Evolutionary conservation across 805 yeast species (phyloP), one percentile per base, ranked within the genome.

Genomic region (Suhomyces vadensis): DNA sequence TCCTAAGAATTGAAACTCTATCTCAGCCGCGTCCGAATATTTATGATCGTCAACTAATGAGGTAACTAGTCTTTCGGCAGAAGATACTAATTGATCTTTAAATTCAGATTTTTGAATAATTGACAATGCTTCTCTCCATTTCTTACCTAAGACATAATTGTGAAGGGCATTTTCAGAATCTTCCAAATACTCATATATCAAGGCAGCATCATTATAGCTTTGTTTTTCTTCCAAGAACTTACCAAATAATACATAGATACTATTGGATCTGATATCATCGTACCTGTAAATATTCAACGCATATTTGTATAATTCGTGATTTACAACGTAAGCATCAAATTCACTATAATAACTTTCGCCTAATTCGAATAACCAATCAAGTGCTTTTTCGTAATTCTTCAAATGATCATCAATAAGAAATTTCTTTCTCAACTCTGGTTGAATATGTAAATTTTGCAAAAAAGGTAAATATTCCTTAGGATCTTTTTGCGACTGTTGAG

Each of bases 401-500:
- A 94, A 75, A 58, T 82, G 74, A 39, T 87, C 85, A 60, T 94
- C 98, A 53, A 94, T 86, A 58, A 81, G 63, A 58, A 87, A 91
- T 57, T 78, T 76, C 52, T 83, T 80, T 48, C 96, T 79, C 43
- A 81, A 63, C 5, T 79, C 83, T 0, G 78, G 68, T 62, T 85
- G 87, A 31, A 78, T 79, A 52, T 87, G 85, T 42, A 94, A 71
- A 38, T 82, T 76, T 57, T 89, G 96, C 52, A 94, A 74, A 64
- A 94, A 94, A 41, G 99, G 97, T 41, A 94, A 69, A 55, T 94
- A 94, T 64, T 94, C 99, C 57, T 91, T 89, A 19, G 99, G 99
- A 67, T 94, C 99, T 74, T 85, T 91, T 64, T 92, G 98, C 0
- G 97, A 90, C 58, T 90, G 94, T 61, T 95, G 98, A 0, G 99